These are phyloP conservation scores for Lagenidium giganteum DNA, from an alignment of 352 stramenopile species.

Conservation along the genomic window DNA sequence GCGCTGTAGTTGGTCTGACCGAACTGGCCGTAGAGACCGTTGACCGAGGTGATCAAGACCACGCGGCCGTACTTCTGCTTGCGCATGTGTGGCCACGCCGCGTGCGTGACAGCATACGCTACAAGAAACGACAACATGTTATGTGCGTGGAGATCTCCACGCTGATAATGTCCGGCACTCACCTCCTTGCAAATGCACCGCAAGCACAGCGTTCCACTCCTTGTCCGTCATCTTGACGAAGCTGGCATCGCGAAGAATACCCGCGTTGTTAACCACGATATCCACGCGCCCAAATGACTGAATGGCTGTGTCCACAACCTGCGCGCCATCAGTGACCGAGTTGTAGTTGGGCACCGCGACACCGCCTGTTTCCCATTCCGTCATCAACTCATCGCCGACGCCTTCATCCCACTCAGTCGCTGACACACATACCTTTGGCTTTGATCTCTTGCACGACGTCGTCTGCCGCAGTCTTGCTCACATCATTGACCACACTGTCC, in stretches of 20 bases:
- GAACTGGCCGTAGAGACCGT: conserved; percentile 89
- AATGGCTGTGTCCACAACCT: conserved; percentile 75
- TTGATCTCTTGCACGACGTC: conserved; percentile 78
- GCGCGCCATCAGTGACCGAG: conserved; percentile 79
- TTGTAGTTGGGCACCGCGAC: conserved; percentile 80
- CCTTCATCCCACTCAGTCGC: too few species aligned
- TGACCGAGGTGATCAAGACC: conserved; percentile 82
- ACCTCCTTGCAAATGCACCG: conserved; percentile 82
- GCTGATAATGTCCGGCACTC: too few species aligned
- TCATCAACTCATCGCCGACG: background rate
- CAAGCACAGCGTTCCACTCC: conserved; percentile 83
- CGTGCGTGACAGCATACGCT: conserved; percentile 79
- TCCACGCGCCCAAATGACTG: conserved; percentile 67
- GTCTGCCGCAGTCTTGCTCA: conserved; percentile 57
- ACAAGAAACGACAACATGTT: too few species aligned
- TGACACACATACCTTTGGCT: conserved; percentile 37
- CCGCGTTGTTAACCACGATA: conserved; percentile 92
- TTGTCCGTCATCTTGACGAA: conserved; percentile 89
- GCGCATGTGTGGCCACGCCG: conserved; percentile 85
- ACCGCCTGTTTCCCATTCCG: conserved; percentile 23
- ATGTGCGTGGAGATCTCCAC: too few species aligned
- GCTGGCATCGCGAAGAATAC: conserved; percentile 88
- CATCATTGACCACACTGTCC: conserved; percentile 72
- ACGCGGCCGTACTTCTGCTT: conserved; percentile 88
- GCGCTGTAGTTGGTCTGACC: conserved; percentile 89